Base-by-base conservation (phyloP, 2,329 filamentous ascomycete species). In the Verruconis gallopava region DNA sequence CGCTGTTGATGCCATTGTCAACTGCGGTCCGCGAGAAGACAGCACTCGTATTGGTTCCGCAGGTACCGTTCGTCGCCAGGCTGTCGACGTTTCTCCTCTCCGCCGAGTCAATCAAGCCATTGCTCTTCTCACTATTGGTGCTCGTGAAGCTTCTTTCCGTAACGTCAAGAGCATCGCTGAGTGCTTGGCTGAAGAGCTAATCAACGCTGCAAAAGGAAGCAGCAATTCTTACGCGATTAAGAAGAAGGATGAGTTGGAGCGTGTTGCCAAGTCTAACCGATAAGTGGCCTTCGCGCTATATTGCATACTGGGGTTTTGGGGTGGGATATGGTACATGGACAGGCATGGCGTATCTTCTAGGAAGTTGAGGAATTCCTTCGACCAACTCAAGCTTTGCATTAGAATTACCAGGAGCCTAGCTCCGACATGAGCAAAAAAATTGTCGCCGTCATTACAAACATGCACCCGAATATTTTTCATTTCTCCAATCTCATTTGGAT, bases 191-290 rank as follows among this genome's bases (percentile, higher is more conserved):
- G 93, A 98, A 75, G 91, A 98, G 81, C 79, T 98, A 68, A 96
- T 98, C 82, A 98, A 98, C 79, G 93, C 93, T 67, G 93, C 93
- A 70, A 98, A 98, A 85, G 91, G 91, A 65, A 93, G 83, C 81
- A 93, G 84, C 75, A 98, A 98, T 86, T 95, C 88, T 57, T 98
- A 96, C 70, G 91, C 93, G 63, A 98, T 98, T 81, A 98, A 98
- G 86, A 98, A 98, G 86, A 98, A 98, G 89, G 91, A 98, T 71
- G 93, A 98, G 83, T 73, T 98, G 75, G 91, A 98, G 83, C 91
- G 91, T 91, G 91, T 98, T 62, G 91, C 91, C 73, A 98, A 98
- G 85, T 85, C 79, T 79, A 98, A 98, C 82, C 85, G 91, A 82
- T 98, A 96, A 88, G 30, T 22, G 22, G 6, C 25, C 9, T 30